Conservation (phyloP, 768 basidiomycete species). For the Suillus sp. region DNA sequence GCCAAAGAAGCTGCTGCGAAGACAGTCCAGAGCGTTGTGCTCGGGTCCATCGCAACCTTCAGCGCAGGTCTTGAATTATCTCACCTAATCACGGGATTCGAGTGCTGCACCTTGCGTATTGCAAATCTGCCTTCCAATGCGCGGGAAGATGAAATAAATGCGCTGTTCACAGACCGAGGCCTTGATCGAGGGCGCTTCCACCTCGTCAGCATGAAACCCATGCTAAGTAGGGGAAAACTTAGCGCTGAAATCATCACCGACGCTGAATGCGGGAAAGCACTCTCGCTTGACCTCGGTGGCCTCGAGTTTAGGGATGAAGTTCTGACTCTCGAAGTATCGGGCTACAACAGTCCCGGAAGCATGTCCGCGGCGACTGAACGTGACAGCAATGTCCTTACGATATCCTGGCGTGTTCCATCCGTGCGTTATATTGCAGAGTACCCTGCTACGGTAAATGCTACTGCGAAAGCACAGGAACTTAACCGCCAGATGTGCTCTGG, state of each 20-base stretch:
- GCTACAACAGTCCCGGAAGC: conserved; percentile 40
- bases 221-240: conserved; percentile 26
- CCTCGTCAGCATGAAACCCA: conserved; percentile 35
- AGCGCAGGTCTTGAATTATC: conserved; percentile 51
- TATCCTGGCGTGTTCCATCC: conserved; percentile 57
- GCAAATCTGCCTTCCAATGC: conserved; percentile 46
- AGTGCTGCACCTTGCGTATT: conserved; percentile 50
- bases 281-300: conserved; percentile 49
- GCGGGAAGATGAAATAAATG: conserved; percentile 41
- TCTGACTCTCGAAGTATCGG: conserved; percentile 45
- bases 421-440: conserved; percentile 48
- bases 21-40: conserved; percentile 45
- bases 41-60: conserved; percentile 51
- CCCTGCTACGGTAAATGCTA: conserved; percentile 12
- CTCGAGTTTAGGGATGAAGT: conserved; percentile 47
- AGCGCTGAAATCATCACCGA: conserved; percentile 49
- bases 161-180: conserved; percentile 47
- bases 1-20: conserved; percentile 43
- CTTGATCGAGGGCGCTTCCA: conserved; percentile 37
- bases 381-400: conserved; percentile 43
- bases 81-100: conserved; percentile 50
- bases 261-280: conserved; percentile 40
- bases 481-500: conserved; percentile 39
- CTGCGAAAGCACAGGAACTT: conserved; percentile 38
- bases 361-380: conserved; percentile 42